Evolutionary conservation across 192 early-diverging fungal species (phyloP).

Genomic region (Backusella liffmaniae): DNA sequence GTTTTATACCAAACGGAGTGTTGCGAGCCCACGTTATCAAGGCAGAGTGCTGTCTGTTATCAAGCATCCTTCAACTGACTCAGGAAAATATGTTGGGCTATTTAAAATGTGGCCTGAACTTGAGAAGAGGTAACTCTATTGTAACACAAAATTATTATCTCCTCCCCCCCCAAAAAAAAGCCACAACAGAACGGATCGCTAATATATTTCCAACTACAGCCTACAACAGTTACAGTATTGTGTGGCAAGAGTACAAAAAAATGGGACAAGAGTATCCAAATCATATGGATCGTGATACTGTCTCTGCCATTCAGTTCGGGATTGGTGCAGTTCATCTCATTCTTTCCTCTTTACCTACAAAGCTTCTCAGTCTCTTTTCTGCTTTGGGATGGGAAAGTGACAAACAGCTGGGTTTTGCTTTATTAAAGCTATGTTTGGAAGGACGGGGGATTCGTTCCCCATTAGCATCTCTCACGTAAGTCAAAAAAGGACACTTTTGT

Average conservation of each 20-base stretch:
- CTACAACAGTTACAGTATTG: slow-evolving; percentile 49
- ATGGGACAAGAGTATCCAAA: slow-evolving; percentile 44
- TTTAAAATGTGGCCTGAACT: slow-evolving; percentile 47
- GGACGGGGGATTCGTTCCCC: slow-evolving; percentile 50
- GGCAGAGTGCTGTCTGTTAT: slow-evolving; percentile 45
- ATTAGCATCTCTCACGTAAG: slow-evolving; percentile 51
- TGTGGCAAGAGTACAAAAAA: slow-evolving; percentile 50
- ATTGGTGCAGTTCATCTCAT: slow-evolving; percentile 42
- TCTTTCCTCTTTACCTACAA: slow-evolving; percentile 45
- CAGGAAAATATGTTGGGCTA: slow-evolving; percentile 50
- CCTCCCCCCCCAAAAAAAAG: neutral
- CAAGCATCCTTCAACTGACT: slow-evolving; percentile 42
- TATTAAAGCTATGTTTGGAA: slow-evolving; percentile 43
- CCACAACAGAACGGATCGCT: neutral
- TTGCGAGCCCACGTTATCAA: slow-evolving; percentile 45
- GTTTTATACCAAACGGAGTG: slow-evolving; percentile 40
- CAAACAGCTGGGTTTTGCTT: slow-evolving; percentile 47
- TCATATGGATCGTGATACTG: slow-evolving; percentile 48
- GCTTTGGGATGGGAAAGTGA: slow-evolving; percentile 50
- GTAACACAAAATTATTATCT: neutral
- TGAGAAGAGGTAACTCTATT: slow-evolving; percentile 42
- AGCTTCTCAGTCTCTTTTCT: slow-evolving; percentile 44
- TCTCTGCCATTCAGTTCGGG: slow-evolving; percentile 51
- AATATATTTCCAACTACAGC: slow-evolving; percentile 18
- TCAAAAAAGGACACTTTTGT: slow-evolving; percentile 6